Percentiles rank a stretch among this genome's conserved stretches.
These are phyloP conservation scores for Syncephalastrum racemosum DNA, from an alignment of 371 early-diverging fungal species.

Conservation along the genomic window DNA sequence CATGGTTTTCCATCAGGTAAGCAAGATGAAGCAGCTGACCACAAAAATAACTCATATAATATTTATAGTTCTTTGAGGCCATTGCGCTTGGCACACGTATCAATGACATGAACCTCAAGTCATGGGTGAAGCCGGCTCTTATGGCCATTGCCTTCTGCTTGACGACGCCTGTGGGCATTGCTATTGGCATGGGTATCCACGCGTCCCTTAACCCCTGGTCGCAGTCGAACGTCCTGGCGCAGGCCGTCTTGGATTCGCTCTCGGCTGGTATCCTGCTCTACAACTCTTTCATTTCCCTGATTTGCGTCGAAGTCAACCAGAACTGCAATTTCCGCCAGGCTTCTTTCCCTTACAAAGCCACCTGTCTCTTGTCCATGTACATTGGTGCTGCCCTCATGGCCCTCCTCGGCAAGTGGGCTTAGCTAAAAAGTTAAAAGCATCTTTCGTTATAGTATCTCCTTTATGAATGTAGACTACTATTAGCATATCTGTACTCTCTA, in stretches of 20 bases:
- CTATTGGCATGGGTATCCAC: constrained; percentile 66
- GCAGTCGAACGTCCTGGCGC: constrained; percentile 41
- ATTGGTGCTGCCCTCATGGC: constrained; percentile 76
- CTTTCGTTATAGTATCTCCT: not conserved
- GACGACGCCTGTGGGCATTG: constrained; percentile 71
- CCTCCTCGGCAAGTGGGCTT: constrained; percentile 77
- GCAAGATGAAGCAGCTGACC: not conserved
- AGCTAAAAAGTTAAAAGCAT: constrained; percentile 6
- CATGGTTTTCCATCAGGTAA: constrained; percentile 84
- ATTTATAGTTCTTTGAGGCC: constrained; percentile 62
- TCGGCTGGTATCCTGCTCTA: constrained; percentile 67
- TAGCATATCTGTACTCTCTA: too few relatives aligned
- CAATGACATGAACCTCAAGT: constrained; percentile 50
- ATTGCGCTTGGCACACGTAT: constrained; percentile 63
- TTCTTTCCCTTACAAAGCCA: constrained; percentile 23
- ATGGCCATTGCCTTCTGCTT: constrained; percentile 57
- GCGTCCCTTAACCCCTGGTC: constrained; percentile 58
- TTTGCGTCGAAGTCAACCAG: constrained; percentile 48
- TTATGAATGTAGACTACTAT: too few relatives aligned
- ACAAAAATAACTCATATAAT: not conserved
- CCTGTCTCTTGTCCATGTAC: constrained; percentile 51
- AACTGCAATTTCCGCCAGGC: constrained; percentile 30
- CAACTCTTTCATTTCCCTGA: constrained; percentile 56
- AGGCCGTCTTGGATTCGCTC: constrained; percentile 62
- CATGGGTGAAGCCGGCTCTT: constrained; percentile 35